Percentiles rank a stretch among this genome's conserved stretches.
Conservation (phyloP, 2,329 filamentous ascomycete species). For the Paracoccidioides lutzii region DNA sequence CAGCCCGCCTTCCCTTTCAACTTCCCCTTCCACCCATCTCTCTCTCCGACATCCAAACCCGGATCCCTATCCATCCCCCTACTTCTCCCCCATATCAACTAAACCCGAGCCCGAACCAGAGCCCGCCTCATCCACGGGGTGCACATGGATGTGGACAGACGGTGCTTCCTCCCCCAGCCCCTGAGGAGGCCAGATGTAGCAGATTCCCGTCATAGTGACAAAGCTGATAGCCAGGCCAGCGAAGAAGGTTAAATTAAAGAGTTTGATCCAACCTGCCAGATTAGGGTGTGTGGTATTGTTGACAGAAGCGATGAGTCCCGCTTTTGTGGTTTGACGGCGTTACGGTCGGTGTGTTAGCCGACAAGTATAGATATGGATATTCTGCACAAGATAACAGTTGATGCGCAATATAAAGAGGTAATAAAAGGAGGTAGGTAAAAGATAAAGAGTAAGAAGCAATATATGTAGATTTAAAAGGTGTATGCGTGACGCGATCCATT, state of each 20-base stretch:
- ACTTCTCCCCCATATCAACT: background rate
- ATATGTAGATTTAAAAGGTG: background rate
- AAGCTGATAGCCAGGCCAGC: constrained; percentile 15
- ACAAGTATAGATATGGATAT: background rate
- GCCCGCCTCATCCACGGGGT: background rate
- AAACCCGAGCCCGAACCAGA: too few relatives aligned
- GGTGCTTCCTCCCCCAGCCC: constrained; percentile 13
- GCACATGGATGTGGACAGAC: constrained; percentile 8
- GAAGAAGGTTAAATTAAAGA: constrained; percentile 17
- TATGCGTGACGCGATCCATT: too few relatives aligned
- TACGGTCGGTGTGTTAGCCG: background rate
- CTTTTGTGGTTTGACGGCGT: constrained; percentile 3
- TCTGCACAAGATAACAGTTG: too few relatives aligned
- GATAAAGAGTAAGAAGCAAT: too few relatives aligned
- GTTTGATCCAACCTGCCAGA: constrained; percentile 12
- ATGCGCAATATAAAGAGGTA: too few relatives aligned
- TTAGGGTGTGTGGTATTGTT: constrained; percentile 7
- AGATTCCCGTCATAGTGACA: constrained; percentile 8
- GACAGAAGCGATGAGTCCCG: constrained; percentile 14
- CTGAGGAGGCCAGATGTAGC: constrained; percentile 11
- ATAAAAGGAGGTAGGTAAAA: too few relatives aligned
- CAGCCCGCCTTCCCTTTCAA: too few relatives aligned
- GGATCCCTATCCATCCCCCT: background rate
- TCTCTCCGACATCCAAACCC: background rate
- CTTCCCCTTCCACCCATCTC: too few relatives aligned